A percentile compares a stretch with the other conserved stretches of the same genome.
These are phyloP conservation scores for Pyracantha coccinea DNA, from an alignment of 331 rosid genomes.

Conservation along the genomic window DNA sequence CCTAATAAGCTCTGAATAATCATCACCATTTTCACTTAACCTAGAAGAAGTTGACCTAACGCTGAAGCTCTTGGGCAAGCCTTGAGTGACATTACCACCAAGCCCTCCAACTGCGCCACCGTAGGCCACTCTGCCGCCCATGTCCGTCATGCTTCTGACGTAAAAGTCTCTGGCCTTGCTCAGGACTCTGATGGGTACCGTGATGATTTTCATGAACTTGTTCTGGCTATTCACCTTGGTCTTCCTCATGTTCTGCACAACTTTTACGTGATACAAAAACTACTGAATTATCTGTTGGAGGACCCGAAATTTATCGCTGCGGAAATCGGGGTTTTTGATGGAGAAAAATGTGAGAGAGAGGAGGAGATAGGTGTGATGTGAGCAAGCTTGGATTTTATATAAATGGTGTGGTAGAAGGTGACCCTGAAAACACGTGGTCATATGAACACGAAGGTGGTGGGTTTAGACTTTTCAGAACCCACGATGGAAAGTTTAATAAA, in stretches of 20 bases:
- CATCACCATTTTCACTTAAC: slow-evolving; percentile 39
- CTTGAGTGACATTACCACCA: slow-evolving; percentile 4
- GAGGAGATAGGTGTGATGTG: background rate
- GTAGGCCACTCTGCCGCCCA: slow-evolving; percentile 23
- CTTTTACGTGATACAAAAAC: background rate
- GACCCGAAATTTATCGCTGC: background rate
- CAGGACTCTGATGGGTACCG: slow-evolving; percentile 43
- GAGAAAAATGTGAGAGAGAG: background rate
- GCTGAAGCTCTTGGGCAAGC: slow-evolving; percentile 56
- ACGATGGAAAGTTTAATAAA: background rate
- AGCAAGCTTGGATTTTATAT: background rate
- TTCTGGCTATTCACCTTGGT: slow-evolving; percentile 23
- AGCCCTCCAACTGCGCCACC: slow-evolving; percentile 24
- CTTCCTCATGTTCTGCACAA: slow-evolving; percentile 17
- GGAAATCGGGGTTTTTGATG: background rate
- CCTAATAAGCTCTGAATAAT: slow-evolving; percentile 59
- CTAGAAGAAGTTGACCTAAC: slow-evolving; percentile 22
- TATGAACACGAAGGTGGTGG: slow-evolving; percentile 2
- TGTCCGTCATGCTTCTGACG: slow-evolving; percentile 46
- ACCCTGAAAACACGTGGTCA: background rate
- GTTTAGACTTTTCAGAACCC: slow-evolving; percentile 42
- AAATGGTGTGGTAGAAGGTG: slow-evolving; percentile 1
- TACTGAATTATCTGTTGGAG: too few species aligned
- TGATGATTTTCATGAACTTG: slow-evolving; percentile 47
- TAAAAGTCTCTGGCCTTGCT: slow-evolving; percentile 57